These are phyloP conservation scores for Colletotrichum sp. DNA, from an alignment of 2,329 filamentous ascomycete genomes.

Conservation along the genomic window DNA sequence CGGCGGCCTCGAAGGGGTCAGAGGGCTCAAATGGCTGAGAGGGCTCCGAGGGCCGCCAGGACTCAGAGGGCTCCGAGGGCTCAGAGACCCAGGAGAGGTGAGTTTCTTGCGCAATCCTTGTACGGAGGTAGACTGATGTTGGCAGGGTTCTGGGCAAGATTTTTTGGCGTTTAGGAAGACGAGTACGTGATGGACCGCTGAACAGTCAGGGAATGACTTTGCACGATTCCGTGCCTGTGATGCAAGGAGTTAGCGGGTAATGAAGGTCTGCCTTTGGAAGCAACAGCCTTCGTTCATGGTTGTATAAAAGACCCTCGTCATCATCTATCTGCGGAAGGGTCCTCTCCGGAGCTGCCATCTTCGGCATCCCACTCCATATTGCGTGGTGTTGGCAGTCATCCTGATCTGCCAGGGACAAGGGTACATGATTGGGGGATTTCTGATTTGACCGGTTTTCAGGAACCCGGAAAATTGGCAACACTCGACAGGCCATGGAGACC, in stretches of 20 bases:
- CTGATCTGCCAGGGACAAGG: neutral
- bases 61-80: neutral
- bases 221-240: neutral
- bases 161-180: neutral
- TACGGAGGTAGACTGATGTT: neutral
- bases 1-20: neutral
- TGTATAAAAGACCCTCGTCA: neutral
- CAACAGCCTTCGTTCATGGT: neutral
- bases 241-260: neutral
- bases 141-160: neutral
- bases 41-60: neutral
- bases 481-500: neutral
- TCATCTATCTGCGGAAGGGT: conserved; percentile 7
- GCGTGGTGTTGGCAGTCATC: neutral
- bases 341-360: neutral
- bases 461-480: neutral
- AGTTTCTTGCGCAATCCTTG: neutral
- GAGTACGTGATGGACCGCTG: neutral
- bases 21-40: neutral
- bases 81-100: neutral
- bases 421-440: conserved; percentile 13
- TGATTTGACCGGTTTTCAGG: neutral
- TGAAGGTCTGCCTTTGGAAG: neutral
- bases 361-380: neutral
- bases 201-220: neutral